Evolutionary conservation across 352 stramenopile species (phyloP).

Genomic region (Phytophthora tentaculata): DNA sequence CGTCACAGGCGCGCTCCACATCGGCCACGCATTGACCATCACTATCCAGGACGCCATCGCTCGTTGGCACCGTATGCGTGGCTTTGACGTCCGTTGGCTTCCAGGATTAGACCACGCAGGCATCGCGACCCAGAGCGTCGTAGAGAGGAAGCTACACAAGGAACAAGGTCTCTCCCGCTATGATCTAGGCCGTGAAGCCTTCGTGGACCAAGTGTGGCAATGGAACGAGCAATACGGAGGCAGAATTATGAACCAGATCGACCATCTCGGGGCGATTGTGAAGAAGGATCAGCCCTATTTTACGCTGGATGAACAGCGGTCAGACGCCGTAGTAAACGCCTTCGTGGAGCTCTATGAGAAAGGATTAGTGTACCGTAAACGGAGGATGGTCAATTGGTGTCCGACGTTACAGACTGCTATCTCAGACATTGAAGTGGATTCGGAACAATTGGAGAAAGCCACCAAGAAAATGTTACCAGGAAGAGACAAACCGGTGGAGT

Average conservation of each 20-base stretch:
- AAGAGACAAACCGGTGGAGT: conserved; percentile 71
- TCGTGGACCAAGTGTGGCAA: conserved; percentile 97
- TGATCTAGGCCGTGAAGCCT: conserved; percentile 97
- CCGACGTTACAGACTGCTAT: conserved; percentile 95
- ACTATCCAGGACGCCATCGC: conserved; percentile 98
- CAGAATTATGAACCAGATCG: conserved; percentile 96
- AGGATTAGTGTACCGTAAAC: conserved; percentile 96
- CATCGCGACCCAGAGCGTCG: conserved; percentile 98
- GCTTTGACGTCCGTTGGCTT: conserved; percentile 97
- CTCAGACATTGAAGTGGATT: conserved; percentile 98
- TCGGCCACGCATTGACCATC: conserved; percentile 97
- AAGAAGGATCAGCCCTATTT: conserved; percentile 98
- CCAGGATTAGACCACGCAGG: conserved; percentile 98
- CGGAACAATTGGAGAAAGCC: conserved; percentile 94
- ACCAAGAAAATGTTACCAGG: conserved; percentile 83
- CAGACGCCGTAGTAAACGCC: conserved; percentile 58
- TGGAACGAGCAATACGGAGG: conserved; percentile 99
- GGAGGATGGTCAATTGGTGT: conserved; percentile 98
- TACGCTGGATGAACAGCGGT: conserved; percentile 98
- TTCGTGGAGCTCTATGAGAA: conserved; percentile 95
- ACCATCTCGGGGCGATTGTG: conserved; percentile 93
- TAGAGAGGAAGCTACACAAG: conserved; percentile 99
- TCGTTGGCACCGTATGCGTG: conserved; percentile 98
- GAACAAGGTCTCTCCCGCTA: conserved; percentile 91
- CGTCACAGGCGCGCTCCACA: conserved; percentile 97